Percentiles rank a stretch among this genome's conserved stretches.
Conservation (phyloP, 495 filamentous ascomycete genomes). For the Penicillium cataractarum region DNA sequence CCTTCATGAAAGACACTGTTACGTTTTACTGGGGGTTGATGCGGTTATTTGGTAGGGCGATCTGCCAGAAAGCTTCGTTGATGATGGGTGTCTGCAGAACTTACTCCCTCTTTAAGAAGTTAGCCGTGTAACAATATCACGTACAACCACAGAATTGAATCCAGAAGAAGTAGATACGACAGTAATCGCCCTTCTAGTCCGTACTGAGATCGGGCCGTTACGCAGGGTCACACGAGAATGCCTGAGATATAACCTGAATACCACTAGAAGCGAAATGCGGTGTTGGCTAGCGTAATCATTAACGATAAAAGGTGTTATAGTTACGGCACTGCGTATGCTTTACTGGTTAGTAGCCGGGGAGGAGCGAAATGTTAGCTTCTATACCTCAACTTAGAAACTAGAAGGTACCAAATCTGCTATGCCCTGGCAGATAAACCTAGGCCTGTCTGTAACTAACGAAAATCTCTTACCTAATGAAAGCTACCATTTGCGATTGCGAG, state of each 20-base stretch:
- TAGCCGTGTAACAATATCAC: conserved; percentile 10
- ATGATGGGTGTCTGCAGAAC: not conserved
- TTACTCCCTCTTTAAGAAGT: not conserved
- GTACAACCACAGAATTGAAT: not conserved
- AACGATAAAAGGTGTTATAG: not conserved
- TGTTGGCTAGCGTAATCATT: not conserved
- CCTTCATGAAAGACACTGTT: not conserved
- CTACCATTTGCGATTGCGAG: not conserved
- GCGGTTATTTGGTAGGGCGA: conserved; percentile 11
- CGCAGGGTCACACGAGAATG: not conserved
- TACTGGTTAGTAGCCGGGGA: not conserved
- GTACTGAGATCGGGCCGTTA: not conserved
- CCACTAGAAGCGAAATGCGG: not conserved
- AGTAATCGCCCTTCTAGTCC: not conserved
- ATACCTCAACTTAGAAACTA: not conserved
- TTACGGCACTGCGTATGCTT: not conserved
- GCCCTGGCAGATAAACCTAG: not conserved
- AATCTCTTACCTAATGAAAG: not conserved
- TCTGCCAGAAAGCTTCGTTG: not conserved
- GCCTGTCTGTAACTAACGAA: not conserved
- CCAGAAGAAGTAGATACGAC: not conserved
- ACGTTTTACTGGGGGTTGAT: conserved; percentile 14
- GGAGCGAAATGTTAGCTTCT: not conserved
- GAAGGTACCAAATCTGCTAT: not conserved
- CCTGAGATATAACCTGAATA: not conserved